Percentiles rank a stretch among this genome's conserved stretches.
These are phyloP conservation scores for Mycena galopus DNA, from an alignment of 768 basidiomycete genomes.

Conservation along the genomic window DNA sequence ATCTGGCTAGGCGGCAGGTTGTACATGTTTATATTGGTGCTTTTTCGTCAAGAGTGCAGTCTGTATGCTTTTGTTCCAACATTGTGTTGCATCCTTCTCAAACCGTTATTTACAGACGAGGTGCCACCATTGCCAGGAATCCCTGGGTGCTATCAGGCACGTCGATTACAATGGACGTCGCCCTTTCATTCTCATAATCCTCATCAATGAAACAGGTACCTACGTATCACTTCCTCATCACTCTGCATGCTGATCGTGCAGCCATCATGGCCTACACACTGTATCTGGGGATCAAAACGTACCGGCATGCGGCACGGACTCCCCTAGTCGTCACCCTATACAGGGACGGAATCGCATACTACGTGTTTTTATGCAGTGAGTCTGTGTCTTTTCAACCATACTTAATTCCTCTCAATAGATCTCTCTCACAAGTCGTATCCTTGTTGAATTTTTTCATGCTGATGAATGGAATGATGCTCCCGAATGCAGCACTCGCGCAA, in stretches of 20 bases:
- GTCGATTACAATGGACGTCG: background rate
- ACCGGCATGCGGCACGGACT: background rate
- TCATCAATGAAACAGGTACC: background rate
- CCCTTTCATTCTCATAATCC: background rate
- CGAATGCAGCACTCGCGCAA: background rate
- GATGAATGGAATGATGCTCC: background rate
- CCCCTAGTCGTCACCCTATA: background rate
- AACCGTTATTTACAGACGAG: too few relatives aligned
- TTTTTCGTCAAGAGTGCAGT: too few relatives aligned
- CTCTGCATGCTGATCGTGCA: background rate
- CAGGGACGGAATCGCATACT: background rate
- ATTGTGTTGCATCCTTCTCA: too few relatives aligned
- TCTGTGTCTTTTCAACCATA: background rate
- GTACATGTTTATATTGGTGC: too few relatives aligned
- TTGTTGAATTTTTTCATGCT: too few relatives aligned
- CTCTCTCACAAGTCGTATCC: too few relatives aligned
- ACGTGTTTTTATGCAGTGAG: background rate
- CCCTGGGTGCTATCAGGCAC: background rate
- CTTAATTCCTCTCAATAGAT: too few relatives aligned
- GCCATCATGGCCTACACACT: background rate
- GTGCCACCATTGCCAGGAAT: background rate
- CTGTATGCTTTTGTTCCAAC: too few relatives aligned
- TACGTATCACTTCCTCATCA: background rate
- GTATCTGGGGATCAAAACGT: background rate
- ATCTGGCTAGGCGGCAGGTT: too few relatives aligned